These are phyloP conservation scores for Globisporangium paddicum DNA, from an alignment of 352 stramenopile species.

Conservation along the genomic window DNA sequence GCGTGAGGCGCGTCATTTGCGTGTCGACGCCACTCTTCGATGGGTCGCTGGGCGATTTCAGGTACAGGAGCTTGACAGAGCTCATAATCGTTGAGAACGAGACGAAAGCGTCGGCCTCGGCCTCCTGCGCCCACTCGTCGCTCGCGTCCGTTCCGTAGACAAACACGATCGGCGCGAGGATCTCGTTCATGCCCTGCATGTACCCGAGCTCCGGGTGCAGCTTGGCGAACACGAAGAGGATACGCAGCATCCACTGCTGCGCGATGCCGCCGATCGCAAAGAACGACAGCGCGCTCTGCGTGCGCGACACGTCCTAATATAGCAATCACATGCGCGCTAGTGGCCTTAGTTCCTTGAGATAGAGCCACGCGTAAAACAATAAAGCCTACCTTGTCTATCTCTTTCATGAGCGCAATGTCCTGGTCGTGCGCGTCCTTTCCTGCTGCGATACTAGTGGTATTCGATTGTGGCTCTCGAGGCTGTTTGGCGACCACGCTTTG, in stretches of 20 bases:
- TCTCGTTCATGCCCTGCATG: conserved; percentile 95
- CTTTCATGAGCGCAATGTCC: conserved; percentile 44
- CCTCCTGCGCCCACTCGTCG: conserved; percentile 24
- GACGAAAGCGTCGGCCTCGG: conserved; percentile 52
- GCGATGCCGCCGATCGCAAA: conserved; percentile 42
- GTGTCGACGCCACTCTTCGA: conserved; percentile 48
- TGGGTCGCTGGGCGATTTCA: conserved; percentile 29
- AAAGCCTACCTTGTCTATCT: conserved; percentile 53
- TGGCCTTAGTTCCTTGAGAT: too few relatives aligned
- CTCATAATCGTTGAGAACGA: conserved; percentile 47
- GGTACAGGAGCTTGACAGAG: conserved; percentile 44
- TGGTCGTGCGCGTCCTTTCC: conserved; percentile 13
- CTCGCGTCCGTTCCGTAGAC: conserved; percentile 58
- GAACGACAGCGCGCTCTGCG: conserved; percentile 43
- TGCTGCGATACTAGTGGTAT: background rate
- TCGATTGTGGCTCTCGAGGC: background rate
- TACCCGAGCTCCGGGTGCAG: conserved; percentile 84
- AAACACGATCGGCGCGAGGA: conserved; percentile 83
- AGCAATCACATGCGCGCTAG: background rate
- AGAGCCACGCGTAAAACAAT: background rate
- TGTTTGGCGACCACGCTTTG: conserved; percentile 4
- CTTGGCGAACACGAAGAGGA: conserved; percentile 76
- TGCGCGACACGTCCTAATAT: conserved; percentile 50
- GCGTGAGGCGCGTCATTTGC: conserved; percentile 47
- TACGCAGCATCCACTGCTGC: conserved; percentile 63